phyloP scores from a whole-genome alignment of 2,329 filamentous ascomycete genomes.

The Diaporthe citriasiana region DNA sequence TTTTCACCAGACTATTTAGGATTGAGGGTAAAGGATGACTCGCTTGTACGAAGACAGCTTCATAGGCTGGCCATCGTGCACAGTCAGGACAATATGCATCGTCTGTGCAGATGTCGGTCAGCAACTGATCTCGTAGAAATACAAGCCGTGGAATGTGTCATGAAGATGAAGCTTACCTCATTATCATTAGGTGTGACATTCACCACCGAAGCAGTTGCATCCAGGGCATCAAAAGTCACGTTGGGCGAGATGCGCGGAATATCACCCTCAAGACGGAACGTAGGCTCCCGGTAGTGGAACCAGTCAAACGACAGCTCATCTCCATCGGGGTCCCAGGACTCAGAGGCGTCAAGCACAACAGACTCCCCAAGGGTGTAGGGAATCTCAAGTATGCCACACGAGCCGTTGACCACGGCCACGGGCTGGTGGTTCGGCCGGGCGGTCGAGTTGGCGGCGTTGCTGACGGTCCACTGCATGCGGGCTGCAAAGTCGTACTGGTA shows the following conservation, averaged over 20 bases:
- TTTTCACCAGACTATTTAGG: background rate
- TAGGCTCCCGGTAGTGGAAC: constrained; percentile 43
- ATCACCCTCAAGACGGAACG: constrained; percentile 31
- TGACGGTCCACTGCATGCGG: constrained; percentile 43
- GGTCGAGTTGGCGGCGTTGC: background rate
- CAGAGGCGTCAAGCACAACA: constrained; percentile 40
- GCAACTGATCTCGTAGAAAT: background rate
- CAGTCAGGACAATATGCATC: constrained; percentile 27
- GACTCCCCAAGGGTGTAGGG: constrained; percentile 37
- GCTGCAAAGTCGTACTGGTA: constrained; percentile 61
- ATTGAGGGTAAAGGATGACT: background rate
- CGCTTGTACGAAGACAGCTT: constrained; percentile 23
- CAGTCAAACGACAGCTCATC: constrained; percentile 43
- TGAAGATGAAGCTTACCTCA: background rate
- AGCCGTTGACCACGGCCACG: constrained; percentile 45
- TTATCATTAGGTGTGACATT: constrained; percentile 29
- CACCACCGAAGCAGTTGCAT: constrained; percentile 11
- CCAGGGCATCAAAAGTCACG: constrained; percentile 17
- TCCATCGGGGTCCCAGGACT: constrained; percentile 44
- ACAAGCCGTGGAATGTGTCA: background rate
- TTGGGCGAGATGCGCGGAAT: constrained; percentile 29
- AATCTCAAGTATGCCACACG: constrained; percentile 37
- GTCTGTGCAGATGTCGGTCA: constrained; percentile 1
- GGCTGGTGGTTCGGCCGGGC: constrained; percentile 40
- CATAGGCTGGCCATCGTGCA: constrained; percentile 26